Evolutionary conservation across 108 stramenopile species (phyloP).

Genomic region (Licmophora abbreviata): DNA sequence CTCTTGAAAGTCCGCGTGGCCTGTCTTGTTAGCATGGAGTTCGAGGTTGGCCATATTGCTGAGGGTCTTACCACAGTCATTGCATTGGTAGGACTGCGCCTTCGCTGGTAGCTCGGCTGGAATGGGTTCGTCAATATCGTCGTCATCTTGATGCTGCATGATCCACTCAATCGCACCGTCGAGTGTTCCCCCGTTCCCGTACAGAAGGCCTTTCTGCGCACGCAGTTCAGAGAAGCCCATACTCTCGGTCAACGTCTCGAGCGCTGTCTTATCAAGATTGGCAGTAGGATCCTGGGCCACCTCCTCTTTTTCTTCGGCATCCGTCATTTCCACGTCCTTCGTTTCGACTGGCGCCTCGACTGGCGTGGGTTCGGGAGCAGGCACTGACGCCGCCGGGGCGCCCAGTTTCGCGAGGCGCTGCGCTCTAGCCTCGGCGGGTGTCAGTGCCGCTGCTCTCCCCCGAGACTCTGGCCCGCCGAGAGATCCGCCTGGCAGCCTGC

Average conservation of each 20-base stretch:
- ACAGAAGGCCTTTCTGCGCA: conserved; percentile 84
- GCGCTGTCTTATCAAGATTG: conserved; percentile 32
- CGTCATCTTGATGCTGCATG: conserved; percentile 88
- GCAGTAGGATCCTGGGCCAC: conserved; percentile 39
- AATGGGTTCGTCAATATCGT: conserved; percentile 88
- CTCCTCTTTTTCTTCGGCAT: conserved; percentile 10
- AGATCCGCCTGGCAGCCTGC: conserved; percentile 20
- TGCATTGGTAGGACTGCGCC: conserved; percentile 84
- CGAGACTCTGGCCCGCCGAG: conserved; percentile 53
- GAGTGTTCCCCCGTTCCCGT: conserved; percentile 58
- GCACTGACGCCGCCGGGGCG: conserved; percentile 12
- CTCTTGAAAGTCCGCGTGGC: conserved; percentile 87
- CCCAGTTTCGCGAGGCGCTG: conserved; percentile 53
- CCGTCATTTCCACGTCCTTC: conserved; percentile 12
- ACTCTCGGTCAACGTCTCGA: conserved; percentile 61
- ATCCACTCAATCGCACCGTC: conserved; percentile 96
- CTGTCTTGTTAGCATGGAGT: conserved; percentile 86
- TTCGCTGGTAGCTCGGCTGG: conserved; percentile 28
- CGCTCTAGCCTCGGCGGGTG: conserved; percentile 47
- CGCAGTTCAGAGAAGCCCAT: conserved; percentile 88
- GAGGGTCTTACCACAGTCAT: conserved; percentile 75
- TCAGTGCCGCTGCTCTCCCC: conserved; percentile 30
- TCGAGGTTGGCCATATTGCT: conserved; percentile 83
- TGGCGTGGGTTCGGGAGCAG: conserved; percentile 5
- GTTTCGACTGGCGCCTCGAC: conserved; percentile 6